Percentiles rank a stretch among this genome's conserved stretches.
These are phyloP conservation scores for Coemansia sp. DNA, from an alignment of 192 early-diverging fungal genomes.

Conservation along the genomic window DNA sequence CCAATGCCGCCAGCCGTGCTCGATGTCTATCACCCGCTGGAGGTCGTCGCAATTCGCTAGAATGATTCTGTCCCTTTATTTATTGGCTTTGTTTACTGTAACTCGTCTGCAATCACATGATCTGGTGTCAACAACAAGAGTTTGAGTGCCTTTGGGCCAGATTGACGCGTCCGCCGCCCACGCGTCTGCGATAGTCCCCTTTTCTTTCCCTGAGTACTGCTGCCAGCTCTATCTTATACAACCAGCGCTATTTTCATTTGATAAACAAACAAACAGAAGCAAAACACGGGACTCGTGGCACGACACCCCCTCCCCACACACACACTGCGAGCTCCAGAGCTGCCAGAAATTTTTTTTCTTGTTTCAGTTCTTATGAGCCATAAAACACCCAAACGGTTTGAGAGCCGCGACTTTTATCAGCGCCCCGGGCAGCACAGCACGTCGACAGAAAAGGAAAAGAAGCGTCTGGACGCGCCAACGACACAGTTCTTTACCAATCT, in stretches of 20 bases:
- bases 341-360: not conserved
- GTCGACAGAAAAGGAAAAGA: constrained; percentile 41
- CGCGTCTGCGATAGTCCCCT: not conserved
- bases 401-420: constrained; percentile 47
- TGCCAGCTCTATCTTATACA: not conserved
- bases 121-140: no score
- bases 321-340: not conserved
- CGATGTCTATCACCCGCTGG: no score
- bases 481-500: constrained; percentile 35
- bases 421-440: constrained; percentile 45
- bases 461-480: constrained; percentile 11
- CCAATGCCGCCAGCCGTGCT: no score
- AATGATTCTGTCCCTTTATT: no score
- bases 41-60: no score
- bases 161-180: constrained; percentile 5
- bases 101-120: no score
- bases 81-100: no score
- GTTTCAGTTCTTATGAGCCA: constrained; percentile 25
- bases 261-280: constrained; percentile 1
- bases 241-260: not conserved
- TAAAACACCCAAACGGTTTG: constrained; percentile 25
- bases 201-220: not conserved
- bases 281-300: no score
- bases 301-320: constrained; percentile 1
- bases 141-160: no score